These are phyloP conservation scores for Mortierella sp. DNA, from an alignment of 371 early-diverging fungal species.

Conservation along the genomic window DNA sequence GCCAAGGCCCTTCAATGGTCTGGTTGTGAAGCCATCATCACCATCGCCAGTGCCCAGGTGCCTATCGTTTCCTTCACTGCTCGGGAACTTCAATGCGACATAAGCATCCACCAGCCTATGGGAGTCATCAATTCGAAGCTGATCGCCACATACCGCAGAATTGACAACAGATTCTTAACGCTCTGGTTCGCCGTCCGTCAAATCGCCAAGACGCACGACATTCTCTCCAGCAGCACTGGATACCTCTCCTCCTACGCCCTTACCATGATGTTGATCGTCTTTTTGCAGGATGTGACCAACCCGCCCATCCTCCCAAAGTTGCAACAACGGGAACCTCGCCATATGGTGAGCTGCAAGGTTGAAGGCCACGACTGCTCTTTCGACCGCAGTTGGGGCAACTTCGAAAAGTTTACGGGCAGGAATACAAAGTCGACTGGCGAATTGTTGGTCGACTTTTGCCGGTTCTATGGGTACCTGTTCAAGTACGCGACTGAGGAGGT, in stretches of 20 bases:
- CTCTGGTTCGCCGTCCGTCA: constrained; percentile 70
- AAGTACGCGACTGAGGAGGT: constrained; percentile 65
- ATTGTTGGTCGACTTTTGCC: constrained; percentile 75
- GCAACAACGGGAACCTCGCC: constrained; percentile 4
- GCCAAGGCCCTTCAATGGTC: neutral
- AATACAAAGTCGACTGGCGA: constrained; percentile 59
- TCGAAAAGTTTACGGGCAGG: constrained; percentile 61
- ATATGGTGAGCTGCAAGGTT: neutral
- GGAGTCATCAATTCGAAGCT: constrained; percentile 72
- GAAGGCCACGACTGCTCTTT: neutral
- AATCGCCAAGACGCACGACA: constrained; percentile 63
- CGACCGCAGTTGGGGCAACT: constrained; percentile 33
- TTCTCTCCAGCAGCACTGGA: constrained; percentile 45
- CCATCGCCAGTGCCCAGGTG: constrained; percentile 60
- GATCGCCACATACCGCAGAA: constrained; percentile 64
- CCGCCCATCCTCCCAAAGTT: constrained; percentile 2
- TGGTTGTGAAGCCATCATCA: neutral
- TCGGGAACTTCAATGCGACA: constrained; percentile 61
- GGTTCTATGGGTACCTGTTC: constrained; percentile 65
- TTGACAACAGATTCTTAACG: constrained; percentile 69
- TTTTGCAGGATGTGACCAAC: constrained; percentile 23
- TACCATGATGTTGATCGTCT: constrained; percentile 47
- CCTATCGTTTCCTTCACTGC: constrained; percentile 81
- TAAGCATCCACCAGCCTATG: constrained; percentile 69
- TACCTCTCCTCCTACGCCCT: constrained; percentile 56